Base-by-base conservation (phyloP, 805 yeast species). In the Starmerella geochares region DNA sequence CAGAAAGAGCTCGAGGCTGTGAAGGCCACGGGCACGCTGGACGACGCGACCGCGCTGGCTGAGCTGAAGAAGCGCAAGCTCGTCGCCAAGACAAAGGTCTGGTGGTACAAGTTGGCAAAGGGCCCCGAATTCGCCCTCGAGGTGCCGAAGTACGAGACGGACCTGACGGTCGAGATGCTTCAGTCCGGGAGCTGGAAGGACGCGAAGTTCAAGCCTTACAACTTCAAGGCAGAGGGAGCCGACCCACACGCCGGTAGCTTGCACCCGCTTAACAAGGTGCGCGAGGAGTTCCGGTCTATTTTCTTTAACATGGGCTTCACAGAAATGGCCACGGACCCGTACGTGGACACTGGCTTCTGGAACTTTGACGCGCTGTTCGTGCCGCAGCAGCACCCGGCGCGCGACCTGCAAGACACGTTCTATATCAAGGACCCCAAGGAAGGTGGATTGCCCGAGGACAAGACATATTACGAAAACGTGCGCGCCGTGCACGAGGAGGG, bases 301-400 rank as follows among this genome's bases (percentile, higher is more conserved):
- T 92, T 92, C 79, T 90, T 92, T 71, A 80, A 92, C 33, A 80
- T 92, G 88, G 99, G 99, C 7, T 92, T 92, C 80, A 80, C 92
- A 25, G 99, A 92, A 72, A 92, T 92, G 99, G 96, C 98, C 53
- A 83, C 98, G 23, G 90, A 90, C 68, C 96, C 90, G 68, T 92
- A 88, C 66, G 99, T 92, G 47, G 99, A 92, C 66, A 78, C 92
- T 16, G 97, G 97, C 4, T 92, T 92, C 80, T 92, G 99, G 99
- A 92, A 92, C 71, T 92, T 92, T 65, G 99, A 92, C 67, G 79
- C 98, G 3, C 76, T 92, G 62, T 92, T 72, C 62, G 99, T 92
- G 49, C 99, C 99, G 50, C 99, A 92, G 72, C 97, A 92, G 72
- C 99, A 92, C 72, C 98, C 99, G 16, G 99, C 99, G 45, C 82